Evolutionary conservation across 495 filamentous ascomycete genomes (phyloP), one percentile per base, ranked within the genome.

Genomic region (Amorphotheca resinae): DNA sequence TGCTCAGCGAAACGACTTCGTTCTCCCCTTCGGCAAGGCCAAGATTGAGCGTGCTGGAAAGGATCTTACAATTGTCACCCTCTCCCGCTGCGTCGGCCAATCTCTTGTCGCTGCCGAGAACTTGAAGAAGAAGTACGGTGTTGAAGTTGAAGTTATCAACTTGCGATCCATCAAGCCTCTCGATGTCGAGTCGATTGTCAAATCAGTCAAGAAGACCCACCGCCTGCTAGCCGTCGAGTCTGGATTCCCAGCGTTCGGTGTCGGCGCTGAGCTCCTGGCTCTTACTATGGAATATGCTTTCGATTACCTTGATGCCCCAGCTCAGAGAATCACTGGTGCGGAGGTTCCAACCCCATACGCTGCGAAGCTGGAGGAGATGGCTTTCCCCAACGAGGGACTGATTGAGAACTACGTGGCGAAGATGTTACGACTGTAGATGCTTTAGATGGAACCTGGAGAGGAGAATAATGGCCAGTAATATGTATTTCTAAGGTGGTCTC

Each of bases 151-250:
- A 67, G 93, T 98, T 42, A 84, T 98, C 75, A 98, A 98, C 72
- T 79, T 98, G 39, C 86, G 91, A 51, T 94, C 87, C 46, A 64
- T 98, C 64, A 98, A 95, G 74, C 91, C 91, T 26, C 72, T 98
- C 41, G 91, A 98, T 60, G 78, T 98, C 31, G 88, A 95, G 65
- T 73, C 81, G 42, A 95, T 98, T 59, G 73, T 94, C 59, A 85
- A 89, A 63, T 94, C 87, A 11, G 82, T 96, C 58, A 95, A 95
- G 80, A 98, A 98, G 80, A 98, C 91, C 17, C 82, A 83, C 58
- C 81, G 80, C 57, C 73, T 98, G 46, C 77, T 98, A 66, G 79
- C 76, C 20, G 85, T 98, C 46, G 91, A 95, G 68, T 93, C 86
- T 33, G 91, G 93, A 46, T 98, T 87, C 76, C 91, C 91, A 42